Percentiles rank a stretch among this genome's conserved stretches.
Conservation (phyloP, 768 basidiomycete genomes). For the Collybia nuda region DNA sequence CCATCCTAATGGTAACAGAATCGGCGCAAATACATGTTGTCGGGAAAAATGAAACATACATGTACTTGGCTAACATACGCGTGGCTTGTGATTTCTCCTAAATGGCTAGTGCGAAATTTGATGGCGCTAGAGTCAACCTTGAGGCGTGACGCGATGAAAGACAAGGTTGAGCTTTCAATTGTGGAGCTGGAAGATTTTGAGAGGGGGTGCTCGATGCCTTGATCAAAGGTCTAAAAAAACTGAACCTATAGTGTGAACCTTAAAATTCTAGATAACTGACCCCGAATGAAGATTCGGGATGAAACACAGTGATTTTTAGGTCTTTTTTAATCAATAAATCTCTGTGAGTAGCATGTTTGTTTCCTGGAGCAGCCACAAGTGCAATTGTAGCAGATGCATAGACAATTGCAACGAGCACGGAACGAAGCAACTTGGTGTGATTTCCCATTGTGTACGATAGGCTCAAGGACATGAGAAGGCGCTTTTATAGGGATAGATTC, state of each 20-base stretch:
- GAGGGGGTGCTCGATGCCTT: constrained; percentile 28
- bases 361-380: constrained; percentile 21
- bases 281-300: constrained; percentile 34
- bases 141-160: constrained; percentile 24
- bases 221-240: constrained; percentile 26
- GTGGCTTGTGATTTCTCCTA: constrained; percentile 12
- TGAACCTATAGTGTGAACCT: not conserved
- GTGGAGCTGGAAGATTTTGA: constrained; percentile 19
- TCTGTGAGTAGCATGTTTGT: constrained; percentile 33
- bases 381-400: constrained; percentile 25
- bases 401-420: constrained; percentile 25
- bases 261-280: constrained; percentile 13
- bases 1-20: constrained; percentile 9
- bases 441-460: too few species aligned
- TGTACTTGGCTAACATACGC: constrained; percentile 21
- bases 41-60: constrained; percentile 5
- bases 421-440: constrained; percentile 26
- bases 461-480: too few species aligned
- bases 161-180: constrained; percentile 21
- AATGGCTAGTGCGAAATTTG: constrained; percentile 14
- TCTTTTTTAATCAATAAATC: constrained; percentile 25
- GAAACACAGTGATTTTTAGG: constrained; percentile 30
- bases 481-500: too few species aligned
- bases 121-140: constrained; percentile 13
- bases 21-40: not conserved